Evolutionary conservation across 2,329 filamentous ascomycete species (phyloP).

Genomic region (Colletotrichum liriopes): DNA sequence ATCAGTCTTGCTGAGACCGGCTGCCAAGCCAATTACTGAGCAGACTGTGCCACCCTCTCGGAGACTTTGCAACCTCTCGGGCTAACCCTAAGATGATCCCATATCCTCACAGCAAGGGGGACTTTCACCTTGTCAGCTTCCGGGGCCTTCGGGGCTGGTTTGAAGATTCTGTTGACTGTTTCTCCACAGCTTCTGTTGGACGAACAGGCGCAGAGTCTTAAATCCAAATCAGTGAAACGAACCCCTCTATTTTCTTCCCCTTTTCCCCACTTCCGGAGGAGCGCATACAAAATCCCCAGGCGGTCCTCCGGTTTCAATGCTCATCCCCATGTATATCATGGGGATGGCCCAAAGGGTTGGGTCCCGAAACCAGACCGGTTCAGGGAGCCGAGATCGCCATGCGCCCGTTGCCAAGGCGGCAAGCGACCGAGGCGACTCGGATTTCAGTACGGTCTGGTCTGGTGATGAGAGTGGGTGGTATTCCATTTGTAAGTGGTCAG

Average conservation of each 20-base stretch:
- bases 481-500: neutral
- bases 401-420: neutral
- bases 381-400: neutral
- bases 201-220: neutral
- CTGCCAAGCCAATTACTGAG: neutral
- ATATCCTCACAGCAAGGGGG: neutral
- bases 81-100: neutral
- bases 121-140: neutral
- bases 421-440: too few relatives aligned
- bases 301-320: slow-evolving; percentile 8
- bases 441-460: neutral
- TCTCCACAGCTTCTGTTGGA: neutral
- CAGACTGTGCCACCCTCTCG: neutral
- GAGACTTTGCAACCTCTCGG: neutral
- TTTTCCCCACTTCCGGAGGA: neutral
- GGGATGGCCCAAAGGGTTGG: neutral
- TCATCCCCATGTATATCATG: neutral
- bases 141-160: neutral
- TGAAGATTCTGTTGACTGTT: neutral
- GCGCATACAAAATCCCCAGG: neutral
- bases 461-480: neutral
- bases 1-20: neutral
- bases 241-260: neutral
- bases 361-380: neutral
- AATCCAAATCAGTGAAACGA: neutral